Evolutionary conservation across 176 grass and related monocot species (phyloP).

Genomic region (Saccharum spontaneum): DNA sequence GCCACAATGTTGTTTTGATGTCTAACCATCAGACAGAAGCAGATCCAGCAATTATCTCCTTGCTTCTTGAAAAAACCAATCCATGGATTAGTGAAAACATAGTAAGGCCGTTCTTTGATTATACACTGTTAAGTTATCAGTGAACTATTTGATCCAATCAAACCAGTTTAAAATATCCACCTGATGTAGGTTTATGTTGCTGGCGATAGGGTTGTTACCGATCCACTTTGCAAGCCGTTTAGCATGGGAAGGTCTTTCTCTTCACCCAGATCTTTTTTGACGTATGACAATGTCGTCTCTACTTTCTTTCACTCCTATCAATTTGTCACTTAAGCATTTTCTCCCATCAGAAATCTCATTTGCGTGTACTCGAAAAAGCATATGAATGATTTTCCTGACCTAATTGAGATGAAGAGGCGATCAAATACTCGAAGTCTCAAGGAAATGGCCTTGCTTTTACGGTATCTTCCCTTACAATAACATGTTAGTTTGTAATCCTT

Average conservation of each 20-base stretch:
- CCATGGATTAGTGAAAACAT: conserved; percentile 81
- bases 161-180: conserved; percentile 7
- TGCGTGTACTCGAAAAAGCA: conserved; percentile 99
- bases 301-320: conserved; percentile 17
- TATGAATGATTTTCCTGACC: conserved; percentile 89
- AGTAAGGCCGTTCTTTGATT: conserved; percentile 54
- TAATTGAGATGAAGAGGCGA: conserved; percentile 91
- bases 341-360: conserved; percentile 80
- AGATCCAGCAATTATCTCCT: conserved; percentile 84
- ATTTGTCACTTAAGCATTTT: conserved; percentile 35
- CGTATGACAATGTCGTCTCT: conserved; percentile 12
- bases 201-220: conserved; percentile 89
- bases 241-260: conserved; percentile 93
- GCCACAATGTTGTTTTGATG: conserved; percentile 98
- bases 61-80: conserved; percentile 79
- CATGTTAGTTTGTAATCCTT: conserved; percentile 38
- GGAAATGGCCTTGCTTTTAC: conserved; percentile 99
- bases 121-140: conserved; percentile 18
- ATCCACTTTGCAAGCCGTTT: conserved; percentile 97
- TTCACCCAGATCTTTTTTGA: conserved; percentile 12
- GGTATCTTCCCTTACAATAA: conserved; percentile 49
- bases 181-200: conserved; percentile 84
- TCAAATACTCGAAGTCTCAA: conserved; percentile 96
- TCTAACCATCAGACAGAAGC: conserved; percentile 98
- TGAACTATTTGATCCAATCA: conserved; percentile 31